Conservation (phyloP, 768 basidiomycete genomes). For the Serendipita sp. region DNA sequence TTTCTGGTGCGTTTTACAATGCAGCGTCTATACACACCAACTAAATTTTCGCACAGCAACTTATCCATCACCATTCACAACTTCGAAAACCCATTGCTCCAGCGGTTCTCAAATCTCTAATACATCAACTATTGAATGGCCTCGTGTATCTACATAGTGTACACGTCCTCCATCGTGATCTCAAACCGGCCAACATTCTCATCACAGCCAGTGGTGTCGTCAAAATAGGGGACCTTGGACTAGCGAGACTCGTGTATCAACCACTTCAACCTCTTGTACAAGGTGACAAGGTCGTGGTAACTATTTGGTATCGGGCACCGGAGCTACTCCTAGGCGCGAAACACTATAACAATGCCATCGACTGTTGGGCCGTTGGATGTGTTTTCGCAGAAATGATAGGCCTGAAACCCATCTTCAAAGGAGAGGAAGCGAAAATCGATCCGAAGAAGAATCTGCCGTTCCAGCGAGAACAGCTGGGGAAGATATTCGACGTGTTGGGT, state of each 20-base stretch:
- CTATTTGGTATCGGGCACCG: constrained; percentile 98
- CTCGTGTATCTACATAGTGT: constrained; percentile 86
- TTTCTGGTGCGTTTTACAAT: constrained; percentile 54
- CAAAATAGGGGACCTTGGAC: constrained; percentile 95
- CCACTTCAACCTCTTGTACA: constrained; percentile 83
- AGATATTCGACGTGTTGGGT: constrained; percentile 92
- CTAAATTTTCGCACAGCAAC: constrained; percentile 47
- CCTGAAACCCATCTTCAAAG: constrained; percentile 93
- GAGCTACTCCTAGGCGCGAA: constrained; percentile 92
- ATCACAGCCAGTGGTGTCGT: constrained; percentile 78
- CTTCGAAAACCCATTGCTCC: constrained; percentile 59
- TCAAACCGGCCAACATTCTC: constrained; percentile 97
- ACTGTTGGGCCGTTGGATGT: constrained; percentile 96
- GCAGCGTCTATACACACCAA: background rate
- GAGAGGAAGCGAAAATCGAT: constrained; percentile 95
- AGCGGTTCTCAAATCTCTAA: constrained; percentile 78
- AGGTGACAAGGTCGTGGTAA: constrained; percentile 97
- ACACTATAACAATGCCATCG: constrained; percentile 93
- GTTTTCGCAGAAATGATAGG: constrained; percentile 93
- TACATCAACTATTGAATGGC: constrained; percentile 88
- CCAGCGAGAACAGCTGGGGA: constrained; percentile 84
- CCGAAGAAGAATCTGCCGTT: constrained; percentile 91
- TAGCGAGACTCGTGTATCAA: constrained; percentile 80
- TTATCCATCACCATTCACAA: constrained; percentile 92
- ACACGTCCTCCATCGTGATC: constrained; percentile 91